phyloP scores from a whole-genome alignment of 208 protist genomes.

The Wallacemonas collosoma region DNA sequence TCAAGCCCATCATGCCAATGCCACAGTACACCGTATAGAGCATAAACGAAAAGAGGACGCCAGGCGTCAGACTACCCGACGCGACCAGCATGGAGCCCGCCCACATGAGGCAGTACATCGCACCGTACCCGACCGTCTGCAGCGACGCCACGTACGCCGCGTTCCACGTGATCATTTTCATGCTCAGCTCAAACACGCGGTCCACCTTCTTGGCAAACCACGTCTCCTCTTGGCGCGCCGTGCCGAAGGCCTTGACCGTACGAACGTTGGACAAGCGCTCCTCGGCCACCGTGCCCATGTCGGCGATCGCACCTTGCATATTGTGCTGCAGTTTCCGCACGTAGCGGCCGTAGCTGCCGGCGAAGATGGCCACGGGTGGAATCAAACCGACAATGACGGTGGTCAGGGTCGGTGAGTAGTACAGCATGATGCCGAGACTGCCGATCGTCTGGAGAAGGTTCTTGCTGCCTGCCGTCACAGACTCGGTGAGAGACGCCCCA shows the following conservation, averaged over 20 bases:
- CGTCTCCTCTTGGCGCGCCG: conserved; percentile 61
- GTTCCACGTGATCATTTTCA: conserved; percentile 75
- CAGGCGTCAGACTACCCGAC: conserved; percentile 67
- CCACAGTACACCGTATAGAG: conserved; percentile 92
- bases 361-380: conserved; percentile 83
- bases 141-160: conserved; percentile 77
- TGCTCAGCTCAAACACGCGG: conserved; percentile 68
- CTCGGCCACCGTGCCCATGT: conserved; percentile 78
- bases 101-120: conserved; percentile 88
- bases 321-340: conserved; percentile 73
- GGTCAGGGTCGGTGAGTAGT: conserved; percentile 84
- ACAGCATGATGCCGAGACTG: conserved; percentile 86
- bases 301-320: conserved; percentile 83
- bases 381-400: conserved; percentile 82
- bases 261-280: conserved; percentile 82
- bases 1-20: conserved; percentile 84
- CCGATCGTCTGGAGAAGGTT: conserved; percentile 81
- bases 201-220: conserved; percentile 79
- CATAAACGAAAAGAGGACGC: conserved; percentile 89
- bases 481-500: conserved; percentile 79
- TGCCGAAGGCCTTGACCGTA: conserved; percentile 81
- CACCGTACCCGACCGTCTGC: conserved; percentile 82
- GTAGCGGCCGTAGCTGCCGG: conserved; percentile 82
- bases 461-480: conserved; percentile 80
- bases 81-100: conserved; percentile 86